Evolutionary conservation across 306 rosid genomes (phyloP).

Genomic region (Castanea sativa): DNA sequence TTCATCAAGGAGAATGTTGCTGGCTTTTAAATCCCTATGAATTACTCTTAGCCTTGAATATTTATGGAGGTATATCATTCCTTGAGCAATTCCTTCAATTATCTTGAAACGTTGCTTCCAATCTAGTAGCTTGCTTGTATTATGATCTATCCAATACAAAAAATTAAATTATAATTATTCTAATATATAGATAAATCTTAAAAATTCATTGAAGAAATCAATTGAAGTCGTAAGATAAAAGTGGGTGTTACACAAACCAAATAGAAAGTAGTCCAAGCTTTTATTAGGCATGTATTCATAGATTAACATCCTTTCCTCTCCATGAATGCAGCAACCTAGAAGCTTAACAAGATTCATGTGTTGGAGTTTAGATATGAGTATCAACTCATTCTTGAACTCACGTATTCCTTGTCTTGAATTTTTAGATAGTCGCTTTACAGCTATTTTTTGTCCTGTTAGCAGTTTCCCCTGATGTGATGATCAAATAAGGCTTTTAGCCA

Average conservation of each 20-base stretch:
- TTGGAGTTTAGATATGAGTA: slow-evolving; percentile 30
- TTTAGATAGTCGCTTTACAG: slow-evolving; percentile 15
- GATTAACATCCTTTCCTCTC: slow-evolving; percentile 23
- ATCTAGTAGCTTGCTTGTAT: background rate
- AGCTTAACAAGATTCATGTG: slow-evolving; percentile 30
- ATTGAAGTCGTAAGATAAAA: too few relatives aligned
- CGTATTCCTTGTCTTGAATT: slow-evolving; percentile 22
- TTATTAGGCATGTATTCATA: slow-evolving; percentile 32
- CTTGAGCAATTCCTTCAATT: slow-evolving; percentile 27
- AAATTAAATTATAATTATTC: too few relatives aligned
- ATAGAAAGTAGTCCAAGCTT: slow-evolving; percentile 33
- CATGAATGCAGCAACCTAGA: slow-evolving; percentile 27
- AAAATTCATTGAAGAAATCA: too few relatives aligned
- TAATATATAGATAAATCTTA: too few relatives aligned
- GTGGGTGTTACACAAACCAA: slow-evolving; percentile 18
- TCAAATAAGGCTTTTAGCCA: background rate
- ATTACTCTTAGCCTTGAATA: slow-evolving; percentile 18
- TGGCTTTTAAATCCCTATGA: slow-evolving; percentile 19
- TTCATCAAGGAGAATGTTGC: slow-evolving; percentile 28
- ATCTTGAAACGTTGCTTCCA: slow-evolving; percentile 23
- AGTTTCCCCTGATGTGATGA: slow-evolving; percentile 11
- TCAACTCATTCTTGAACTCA: slow-evolving; percentile 36
- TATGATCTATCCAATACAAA: background rate
- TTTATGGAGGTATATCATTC: slow-evolving; percentile 29
- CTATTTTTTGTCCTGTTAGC: slow-evolving; percentile 1